A percentile compares a stretch with the other conserved stretches of the same genome.
Conservation (phyloP, 2,329 filamentous ascomycete genomes). For the Scopulariopsis brevicaulis region DNA sequence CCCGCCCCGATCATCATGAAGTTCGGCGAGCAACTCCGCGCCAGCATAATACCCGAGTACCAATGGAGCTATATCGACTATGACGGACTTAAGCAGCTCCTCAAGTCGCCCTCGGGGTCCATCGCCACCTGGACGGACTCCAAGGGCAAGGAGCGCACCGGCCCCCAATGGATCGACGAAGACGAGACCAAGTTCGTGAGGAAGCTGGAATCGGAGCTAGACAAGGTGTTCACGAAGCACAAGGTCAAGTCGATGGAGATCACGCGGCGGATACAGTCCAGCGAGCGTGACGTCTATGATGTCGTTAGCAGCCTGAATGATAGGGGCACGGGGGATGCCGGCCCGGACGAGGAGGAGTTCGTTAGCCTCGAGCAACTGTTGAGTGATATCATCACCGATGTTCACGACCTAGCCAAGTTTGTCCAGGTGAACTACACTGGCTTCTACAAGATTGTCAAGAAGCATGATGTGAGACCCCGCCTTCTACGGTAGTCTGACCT, state of each 20-base stretch:
- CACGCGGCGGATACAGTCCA: conserved; percentile 74
- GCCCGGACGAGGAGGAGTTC: conserved; percentile 82
- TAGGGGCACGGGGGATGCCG: conserved; percentile 37
- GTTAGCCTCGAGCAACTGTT: conserved; percentile 86
- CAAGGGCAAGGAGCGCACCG: conserved; percentile 25
- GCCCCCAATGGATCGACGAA: conserved; percentile 72
- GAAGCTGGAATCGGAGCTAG: conserved; percentile 80
- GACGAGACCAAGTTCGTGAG: conserved; percentile 83
- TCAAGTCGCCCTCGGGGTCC: conserved; percentile 60
- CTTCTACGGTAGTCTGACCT: neutral
- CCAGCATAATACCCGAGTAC: conserved; percentile 93
- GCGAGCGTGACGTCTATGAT: conserved; percentile 80
- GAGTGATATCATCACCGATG: conserved; percentile 96
- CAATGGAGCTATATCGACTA: conserved; percentile 98
- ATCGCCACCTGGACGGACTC: conserved; percentile 14
- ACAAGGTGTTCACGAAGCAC: conserved; percentile 97
- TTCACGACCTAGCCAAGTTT: conserved; percentile 96
- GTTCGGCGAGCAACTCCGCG: conserved; percentile 95
- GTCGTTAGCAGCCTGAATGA: conserved; percentile 67
- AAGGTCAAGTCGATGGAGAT: conserved; percentile 97
- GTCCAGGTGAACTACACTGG: conserved; percentile 98
- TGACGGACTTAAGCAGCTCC: conserved; percentile 78
- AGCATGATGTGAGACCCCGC: conserved; percentile 69
- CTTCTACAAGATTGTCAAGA: conserved; percentile 99
- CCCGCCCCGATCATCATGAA: conserved; percentile 40